Percentiles rank a stretch among this genome's conserved stretches.
Evolutionary conservation across 164 flowering plant species (phyloP).

Genomic region (Litsea cubeba): DNA sequence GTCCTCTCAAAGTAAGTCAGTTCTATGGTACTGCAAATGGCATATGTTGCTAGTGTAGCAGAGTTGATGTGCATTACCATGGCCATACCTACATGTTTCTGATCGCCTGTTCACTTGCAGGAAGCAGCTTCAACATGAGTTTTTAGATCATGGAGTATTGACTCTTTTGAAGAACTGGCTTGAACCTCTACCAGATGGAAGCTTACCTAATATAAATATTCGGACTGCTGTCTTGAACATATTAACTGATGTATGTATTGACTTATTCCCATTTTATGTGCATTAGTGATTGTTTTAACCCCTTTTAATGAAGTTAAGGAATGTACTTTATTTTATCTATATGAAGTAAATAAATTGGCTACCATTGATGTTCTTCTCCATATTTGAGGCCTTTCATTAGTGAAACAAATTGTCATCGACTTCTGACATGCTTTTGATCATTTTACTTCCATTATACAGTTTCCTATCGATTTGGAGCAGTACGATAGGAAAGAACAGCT

Average conservation of each 20-base stretch:
- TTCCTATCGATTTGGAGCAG: slow-evolving; percentile 81
- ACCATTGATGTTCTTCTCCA: background rate
- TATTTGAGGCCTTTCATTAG: background rate
- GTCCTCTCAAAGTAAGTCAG: slow-evolving; percentile 77
- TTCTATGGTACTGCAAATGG: background rate
- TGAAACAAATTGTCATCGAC: background rate
- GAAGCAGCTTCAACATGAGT: slow-evolving; percentile 90
- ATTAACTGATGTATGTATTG: slow-evolving; percentile 60
- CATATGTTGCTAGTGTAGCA: background rate
- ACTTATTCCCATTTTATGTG: background rate
- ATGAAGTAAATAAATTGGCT: background rate
- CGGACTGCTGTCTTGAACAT: slow-evolving; percentile 76
- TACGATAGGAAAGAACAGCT: slow-evolving; percentile 79
- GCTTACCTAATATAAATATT: slow-evolving; percentile 87
- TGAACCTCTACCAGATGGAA: slow-evolving; percentile 97
- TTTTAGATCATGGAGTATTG: slow-evolving; percentile 89
- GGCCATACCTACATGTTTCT: too few relatives aligned
- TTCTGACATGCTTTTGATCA: slow-evolving; percentile 14
- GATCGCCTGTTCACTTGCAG: slow-evolving; percentile 29
- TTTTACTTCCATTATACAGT: slow-evolving; percentile 39
- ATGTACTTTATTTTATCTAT: background rate
- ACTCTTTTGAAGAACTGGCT: slow-evolving; percentile 85
- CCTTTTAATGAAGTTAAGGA: background rate
- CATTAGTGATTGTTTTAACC: background rate
- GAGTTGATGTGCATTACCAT: background rate